phyloP scores from a whole-genome alignment of 2,329 filamentous ascomycete genomes.

The Aureobasidium sp. region DNA sequence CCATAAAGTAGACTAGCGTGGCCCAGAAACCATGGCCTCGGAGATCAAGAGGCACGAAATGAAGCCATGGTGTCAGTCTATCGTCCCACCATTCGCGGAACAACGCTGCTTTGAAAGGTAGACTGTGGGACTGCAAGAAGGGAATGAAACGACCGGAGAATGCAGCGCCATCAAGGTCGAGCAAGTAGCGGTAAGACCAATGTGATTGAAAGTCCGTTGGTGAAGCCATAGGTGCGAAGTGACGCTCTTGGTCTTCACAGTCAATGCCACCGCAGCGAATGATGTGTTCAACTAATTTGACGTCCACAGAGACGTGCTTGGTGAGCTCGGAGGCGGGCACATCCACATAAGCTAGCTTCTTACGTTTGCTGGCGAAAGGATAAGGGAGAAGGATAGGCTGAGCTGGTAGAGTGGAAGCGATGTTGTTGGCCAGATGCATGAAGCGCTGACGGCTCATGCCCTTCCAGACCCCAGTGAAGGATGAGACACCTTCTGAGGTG shows the following conservation, averaged over 20 bases:
- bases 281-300: constrained; percentile 54
- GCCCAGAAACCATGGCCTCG: constrained; percentile 67
- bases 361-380: constrained; percentile 26
- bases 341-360: constrained; percentile 50
- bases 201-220: constrained; percentile 49
- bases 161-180: constrained; percentile 62
- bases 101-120: constrained; percentile 64
- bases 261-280: constrained; percentile 49
- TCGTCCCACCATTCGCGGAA: constrained; percentile 77
- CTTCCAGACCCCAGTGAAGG: constrained; percentile 50
- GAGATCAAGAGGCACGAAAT: constrained; percentile 72
- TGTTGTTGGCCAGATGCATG: constrained; percentile 60
- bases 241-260: constrained; percentile 46
- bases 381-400: constrained; percentile 53
- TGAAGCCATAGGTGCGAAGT: constrained; percentile 43
- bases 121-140: constrained; percentile 57
- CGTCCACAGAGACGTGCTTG: constrained; percentile 46
- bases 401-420: constrained; percentile 40
- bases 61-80: constrained; percentile 66
- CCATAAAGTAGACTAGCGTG: constrained; percentile 67
- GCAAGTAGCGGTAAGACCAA: constrained; percentile 61
- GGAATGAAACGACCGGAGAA: constrained; percentile 61
- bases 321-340: constrained; percentile 50
- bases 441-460: constrained; percentile 65
- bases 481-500: constrained; percentile 50